Evolutionary conservation across 768 basidiomycete genomes (phyloP), one percentile per base, ranked within the genome.

Genomic region (Paxillus rubicundulus): DNA sequence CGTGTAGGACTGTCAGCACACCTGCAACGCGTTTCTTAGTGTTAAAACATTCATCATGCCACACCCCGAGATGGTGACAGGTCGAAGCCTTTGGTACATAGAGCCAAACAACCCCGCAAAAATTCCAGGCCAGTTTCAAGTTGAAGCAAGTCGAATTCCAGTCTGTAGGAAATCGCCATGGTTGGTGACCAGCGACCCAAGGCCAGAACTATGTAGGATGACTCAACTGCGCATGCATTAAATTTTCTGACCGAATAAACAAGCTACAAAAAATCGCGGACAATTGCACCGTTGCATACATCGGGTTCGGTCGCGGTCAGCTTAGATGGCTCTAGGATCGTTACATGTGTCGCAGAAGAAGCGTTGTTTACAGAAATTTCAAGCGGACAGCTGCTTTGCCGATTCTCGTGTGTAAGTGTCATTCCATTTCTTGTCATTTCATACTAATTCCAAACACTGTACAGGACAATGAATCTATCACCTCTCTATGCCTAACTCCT

Each of bases 321-420:
- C 4, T 68, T 73, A 42, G 91, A 98, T 74, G 94, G 91, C 44
- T 75, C 72, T 49, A 85, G 78, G 70, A 77, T 98, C 30, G 79
- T 93, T 47, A 93, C 92, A 34, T 94, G 93, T 57, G 82, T 98
- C 12, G 86, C 82, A 40, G 93, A 95, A 62, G 86, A 93, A 54
- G 85, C 89, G 6, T 65, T 98, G 16, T 71, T 95, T 45, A 96
- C 93, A 17, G 85, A 94, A 57, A 75, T 92, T n/a, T 72, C 77
- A 39, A 82, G 76, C 45, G 93, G 95, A 5, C 68, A 73, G 44
- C 79, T 86, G 54, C 82, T 97, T 32, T 92, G 88, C 67, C 81
- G 87, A 6, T 91, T 98, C 67, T 72, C 81, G 44, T 88, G 91
- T 50, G 95, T 98, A 66, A 66, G 92, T 80, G 17, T 30, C 32